Percentiles rank a stretch among this genome's conserved stretches.
Evolutionary conservation across 2,329 filamentous ascomycete genomes (phyloP).

Genomic region (Aspergillaceae sp.): DNA sequence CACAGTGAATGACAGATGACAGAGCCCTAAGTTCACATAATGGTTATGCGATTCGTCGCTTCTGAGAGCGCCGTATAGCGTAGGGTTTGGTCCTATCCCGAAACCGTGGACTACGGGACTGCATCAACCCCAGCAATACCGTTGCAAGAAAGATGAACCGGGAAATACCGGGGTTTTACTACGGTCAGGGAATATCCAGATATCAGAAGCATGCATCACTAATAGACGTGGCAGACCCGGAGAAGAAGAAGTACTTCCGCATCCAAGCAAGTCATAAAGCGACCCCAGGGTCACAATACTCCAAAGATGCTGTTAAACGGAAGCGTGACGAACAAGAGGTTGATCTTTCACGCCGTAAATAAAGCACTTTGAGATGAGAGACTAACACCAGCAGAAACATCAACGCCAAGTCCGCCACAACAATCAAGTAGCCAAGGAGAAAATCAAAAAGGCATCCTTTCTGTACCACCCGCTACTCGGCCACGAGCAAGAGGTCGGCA

Average conservation of each 20-base stretch:
- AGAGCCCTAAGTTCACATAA: too few species aligned
- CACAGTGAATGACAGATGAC: too few species aligned
- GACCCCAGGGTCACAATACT: slow-evolving; percentile 45
- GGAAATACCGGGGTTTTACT: slow-evolving; percentile 28
- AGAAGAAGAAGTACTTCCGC: slow-evolving; percentile 60
- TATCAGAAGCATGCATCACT: background rate
- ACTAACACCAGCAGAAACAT: slow-evolving; percentile 19
- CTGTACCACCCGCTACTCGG: slow-evolving; percentile 23
- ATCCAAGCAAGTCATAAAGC: slow-evolving; percentile 49
- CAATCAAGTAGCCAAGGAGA: slow-evolving; percentile 24
- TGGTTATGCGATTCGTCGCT: too few species aligned
- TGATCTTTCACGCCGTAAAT: background rate
- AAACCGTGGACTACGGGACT: too few species aligned
- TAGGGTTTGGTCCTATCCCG: too few species aligned
- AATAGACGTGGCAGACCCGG: slow-evolving; percentile 24
- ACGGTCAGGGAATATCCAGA: slow-evolving; percentile 14
- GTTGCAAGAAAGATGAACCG: slow-evolving; percentile 14
- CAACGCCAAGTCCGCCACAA: slow-evolving; percentile 16
- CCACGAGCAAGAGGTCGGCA: slow-evolving; percentile 23
- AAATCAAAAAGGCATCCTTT: slow-evolving; percentile 21
- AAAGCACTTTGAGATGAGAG: background rate
- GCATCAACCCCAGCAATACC: too few species aligned
- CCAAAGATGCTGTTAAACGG: slow-evolving; percentile 50
- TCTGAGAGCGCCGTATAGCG: too few species aligned
- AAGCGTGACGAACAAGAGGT: slow-evolving; percentile 42